Base-by-base conservation (phyloP, 192 early-diverging fungal species). In the Umbelopsis isabellina region DNA sequence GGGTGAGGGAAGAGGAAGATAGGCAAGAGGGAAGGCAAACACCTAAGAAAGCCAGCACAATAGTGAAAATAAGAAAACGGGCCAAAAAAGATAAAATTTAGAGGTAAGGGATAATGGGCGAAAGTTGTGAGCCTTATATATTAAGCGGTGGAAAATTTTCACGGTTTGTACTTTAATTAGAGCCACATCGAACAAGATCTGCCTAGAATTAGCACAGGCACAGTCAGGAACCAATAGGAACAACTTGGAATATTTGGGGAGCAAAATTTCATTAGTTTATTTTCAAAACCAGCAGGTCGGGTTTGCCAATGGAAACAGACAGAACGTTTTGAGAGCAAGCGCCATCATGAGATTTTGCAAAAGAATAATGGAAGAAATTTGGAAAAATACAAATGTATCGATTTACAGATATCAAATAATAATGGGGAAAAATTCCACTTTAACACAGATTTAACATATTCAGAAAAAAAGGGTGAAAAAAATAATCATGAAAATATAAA, bases 201-300 rank as follows among this genome's bases (percentile, higher is more conserved):
- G 37, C 37, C 6, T 10, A 41, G 37, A 41, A 41, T 10, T 10
- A 5, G 37, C 37, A 41, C 37, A 41, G 37, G 48, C 48, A 20
- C 18, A 49, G 2, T 49, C 48, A 49, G 48, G 48, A 49, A 49
- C 48, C 48, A 49, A 49, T 49, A 49, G 20, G 48, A 49, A 49
- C 48, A 49, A 16, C 18, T 49, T 49, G 20, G 48, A 49, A 49
- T 16, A 6, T 16, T 49, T 3, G 18, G 18, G 48, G 22, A 27
- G 22, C 7, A 52, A 49, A 12, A 52, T 10, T 25, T 20, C 4
- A 23, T 52, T 25, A 18, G 10, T 52, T 52, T 52, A 52, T 52
- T 52, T 52, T 52, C 51, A 52, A 52, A 52, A 25, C n/a, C 11
- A 52, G 51, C 6, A 52, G 25, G 21, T 22, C 11, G 12, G 18